Percentiles rank a stretch among this genome's conserved stretches.
Conservation (phyloP, 2,329 filamentous ascomycete species). For the Calonectria montana region DNA sequence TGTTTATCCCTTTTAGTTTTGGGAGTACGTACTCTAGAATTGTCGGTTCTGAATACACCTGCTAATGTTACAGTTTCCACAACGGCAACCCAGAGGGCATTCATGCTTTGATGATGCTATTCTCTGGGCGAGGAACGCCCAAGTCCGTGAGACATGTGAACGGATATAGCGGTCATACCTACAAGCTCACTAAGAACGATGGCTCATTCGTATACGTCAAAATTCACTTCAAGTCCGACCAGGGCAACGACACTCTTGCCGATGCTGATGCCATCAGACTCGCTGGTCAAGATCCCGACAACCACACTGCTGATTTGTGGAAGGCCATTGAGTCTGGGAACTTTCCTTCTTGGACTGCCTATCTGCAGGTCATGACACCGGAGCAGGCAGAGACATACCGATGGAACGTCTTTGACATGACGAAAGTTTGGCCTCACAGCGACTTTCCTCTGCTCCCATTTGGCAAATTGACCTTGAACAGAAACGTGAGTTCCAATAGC, state of each 20-base stretch:
- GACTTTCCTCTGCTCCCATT: constrained; percentile 71
- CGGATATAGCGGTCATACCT: constrained; percentile 61
- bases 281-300: constrained; percentile 63
- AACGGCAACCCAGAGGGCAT: constrained; percentile 64
- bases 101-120: constrained; percentile 64
- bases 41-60: neutral
- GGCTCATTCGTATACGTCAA: constrained; percentile 63
- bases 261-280: constrained; percentile 49
- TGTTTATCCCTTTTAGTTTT: neutral
- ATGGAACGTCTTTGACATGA: constrained; percentile 76
- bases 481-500: constrained; percentile 56
- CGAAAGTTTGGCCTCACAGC: constrained; percentile 75
- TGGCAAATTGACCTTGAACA: constrained; percentile 72
- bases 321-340: constrained; percentile 69
- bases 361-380: constrained; percentile 72
- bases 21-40: constrained; percentile 36
- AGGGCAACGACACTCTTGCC: constrained; percentile 58
- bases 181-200: constrained; percentile 56
- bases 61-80: constrained; percentile 45
- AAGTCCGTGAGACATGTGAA: constrained; percentile 58
- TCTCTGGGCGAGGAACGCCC: constrained; percentile 61
- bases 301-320: constrained; percentile 50
- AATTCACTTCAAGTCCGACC: constrained; percentile 60
- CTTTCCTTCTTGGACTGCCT: constrained; percentile 71
- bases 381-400: constrained; percentile 70